A percentile compares a stretch with the other conserved stretches of the same genome.
These are phyloP conservation scores for Apiospora rasikravindrae DNA, from an alignment of 2,329 filamentous ascomycete species.

Conservation along the genomic window DNA sequence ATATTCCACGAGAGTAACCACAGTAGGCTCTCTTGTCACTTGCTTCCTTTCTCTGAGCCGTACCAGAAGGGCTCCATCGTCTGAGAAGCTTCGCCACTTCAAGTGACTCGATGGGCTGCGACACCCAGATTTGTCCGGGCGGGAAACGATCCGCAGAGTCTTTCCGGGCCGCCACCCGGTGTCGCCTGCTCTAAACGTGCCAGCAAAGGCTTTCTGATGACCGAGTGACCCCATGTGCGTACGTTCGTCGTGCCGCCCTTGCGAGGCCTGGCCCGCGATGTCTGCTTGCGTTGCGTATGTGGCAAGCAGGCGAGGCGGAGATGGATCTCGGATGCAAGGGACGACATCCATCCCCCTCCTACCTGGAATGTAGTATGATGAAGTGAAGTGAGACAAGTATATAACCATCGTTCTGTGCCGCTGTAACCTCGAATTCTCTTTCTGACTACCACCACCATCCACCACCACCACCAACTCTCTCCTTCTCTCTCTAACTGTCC, in stretches of 20 bases:
- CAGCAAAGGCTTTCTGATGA: neutral
- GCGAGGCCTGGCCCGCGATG: neutral
- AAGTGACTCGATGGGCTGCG: neutral
- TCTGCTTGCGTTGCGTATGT: neutral
- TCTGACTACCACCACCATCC: neutral
- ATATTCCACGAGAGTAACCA: neutral
- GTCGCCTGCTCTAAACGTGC: neutral
- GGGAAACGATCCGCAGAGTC: neutral
- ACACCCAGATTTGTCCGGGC: neutral
- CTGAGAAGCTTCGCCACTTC: neutral
- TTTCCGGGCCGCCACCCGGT: conserved; percentile 7
- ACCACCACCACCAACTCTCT: neutral
- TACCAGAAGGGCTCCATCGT: neutral
- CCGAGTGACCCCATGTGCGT: conserved; percentile 6
- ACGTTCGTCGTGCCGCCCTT: neutral
- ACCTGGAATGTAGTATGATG: neutral
- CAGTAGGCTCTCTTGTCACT: neutral
- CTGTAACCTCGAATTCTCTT: neutral
- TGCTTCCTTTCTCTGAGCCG: neutral
- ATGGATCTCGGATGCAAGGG: conserved; percentile 18
- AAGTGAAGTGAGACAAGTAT: neutral
- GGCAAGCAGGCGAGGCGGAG: conserved; percentile 25
- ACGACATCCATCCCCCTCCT: neutral
- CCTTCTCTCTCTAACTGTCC: neutral
- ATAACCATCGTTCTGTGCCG: neutral